Evolutionary conservation across 1,284 basidiomycete species (phyloP).

Genomic region (Bondarzewia mesenterica): DNA sequence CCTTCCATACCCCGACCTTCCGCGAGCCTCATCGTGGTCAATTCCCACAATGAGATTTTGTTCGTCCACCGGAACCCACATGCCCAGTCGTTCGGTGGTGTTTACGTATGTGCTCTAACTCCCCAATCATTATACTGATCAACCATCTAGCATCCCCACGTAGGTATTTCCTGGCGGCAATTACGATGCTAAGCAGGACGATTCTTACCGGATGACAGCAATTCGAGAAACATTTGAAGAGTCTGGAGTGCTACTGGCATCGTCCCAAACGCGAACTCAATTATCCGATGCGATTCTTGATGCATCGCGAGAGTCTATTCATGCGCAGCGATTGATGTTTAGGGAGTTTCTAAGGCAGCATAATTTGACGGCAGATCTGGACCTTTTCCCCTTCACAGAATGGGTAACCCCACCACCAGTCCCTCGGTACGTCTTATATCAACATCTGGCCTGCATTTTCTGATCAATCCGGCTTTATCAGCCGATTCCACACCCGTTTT

Average conservation of each 20-base stretch:
- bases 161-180: slow-evolving; percentile 70
- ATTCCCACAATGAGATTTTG: slow-evolving; percentile 54
- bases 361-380: slow-evolving; percentile 34
- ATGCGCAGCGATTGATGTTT: slow-evolving; percentile 42
- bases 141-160: background rate
- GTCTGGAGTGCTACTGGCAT: slow-evolving; percentile 55
- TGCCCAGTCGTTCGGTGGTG: slow-evolving; percentile 53
- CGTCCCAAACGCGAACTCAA: slow-evolving; percentile 10
- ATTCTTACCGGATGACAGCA: slow-evolving; percentile 48
- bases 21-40: slow-evolving; percentile 57
- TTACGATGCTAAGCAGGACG: slow-evolving; percentile 50
- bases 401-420: slow-evolving; percentile 56
- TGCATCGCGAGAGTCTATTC: slow-evolving; percentile 46
- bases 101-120: slow-evolving; percentile 40
- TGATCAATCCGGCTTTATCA: slow-evolving; percentile 17
- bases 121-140: background rate
- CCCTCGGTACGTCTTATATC: slow-evolving; percentile 33
- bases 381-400: slow-evolving; percentile 59
- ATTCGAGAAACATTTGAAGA: slow-evolving; percentile 72
- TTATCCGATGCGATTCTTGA: slow-evolving; percentile 36
- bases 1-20: slow-evolving; percentile 38
- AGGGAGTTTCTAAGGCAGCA: slow-evolving; percentile 42
- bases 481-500: slow-evolving; percentile 63
- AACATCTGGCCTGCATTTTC: background rate
- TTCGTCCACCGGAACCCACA: slow-evolving; percentile 61